Base-by-base conservation (phyloP, 2,329 filamentous ascomycete genomes). In the Monilinia polystroma region DNA sequence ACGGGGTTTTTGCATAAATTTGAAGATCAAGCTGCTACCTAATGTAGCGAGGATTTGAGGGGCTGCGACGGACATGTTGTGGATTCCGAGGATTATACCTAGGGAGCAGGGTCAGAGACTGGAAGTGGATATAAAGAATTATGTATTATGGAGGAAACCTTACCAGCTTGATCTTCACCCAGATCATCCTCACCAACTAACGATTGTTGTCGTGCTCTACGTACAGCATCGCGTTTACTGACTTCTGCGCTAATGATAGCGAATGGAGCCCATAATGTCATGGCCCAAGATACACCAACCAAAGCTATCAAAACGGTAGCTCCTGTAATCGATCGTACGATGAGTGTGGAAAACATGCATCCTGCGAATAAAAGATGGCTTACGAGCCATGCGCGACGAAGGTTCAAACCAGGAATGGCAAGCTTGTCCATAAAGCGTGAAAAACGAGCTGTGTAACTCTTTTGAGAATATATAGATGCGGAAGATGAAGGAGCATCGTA, bases 231-330 rank as follows among this genome's bases (percentile, higher is more conserved):
- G 7, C 92, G 88, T 68, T 89, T 90, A 68, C 90, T 91, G 69
- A 98, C 93, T 77, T 98, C 94, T 6, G 92, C 92, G 56, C 92
- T 93, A 76, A 98, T 97, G 73, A 98, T 90, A 51, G 94, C 93
- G 80, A 94, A 98, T 0, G 94, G 94, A 0, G 93, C 94, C 94
- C 94, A 98, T 35, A 96, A 86, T 2, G 93, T 93, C 74, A 97
- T 81, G 29, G 93, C 93, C 94, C 94, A 98, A 1, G 92, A 93
- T 67, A 98, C 87, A 45, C 94, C 94, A 58, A 96, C 88, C 32
- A 95, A 80, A 1, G 88, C 91, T 66, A 97, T 89, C 45, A 97
- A 84, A 1, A 87, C 82, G 0, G 91, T 96, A 1, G 91, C 94
- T 12, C 84, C 86, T 66, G 85, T 81, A 10, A 92, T 88, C 2